A percentile compares a stretch with the other conserved stretches of the same genome.
These are phyloP conservation scores for Ogataea nonfermentans DNA, from an alignment of 805 yeast species.

Conservation along the genomic window DNA sequence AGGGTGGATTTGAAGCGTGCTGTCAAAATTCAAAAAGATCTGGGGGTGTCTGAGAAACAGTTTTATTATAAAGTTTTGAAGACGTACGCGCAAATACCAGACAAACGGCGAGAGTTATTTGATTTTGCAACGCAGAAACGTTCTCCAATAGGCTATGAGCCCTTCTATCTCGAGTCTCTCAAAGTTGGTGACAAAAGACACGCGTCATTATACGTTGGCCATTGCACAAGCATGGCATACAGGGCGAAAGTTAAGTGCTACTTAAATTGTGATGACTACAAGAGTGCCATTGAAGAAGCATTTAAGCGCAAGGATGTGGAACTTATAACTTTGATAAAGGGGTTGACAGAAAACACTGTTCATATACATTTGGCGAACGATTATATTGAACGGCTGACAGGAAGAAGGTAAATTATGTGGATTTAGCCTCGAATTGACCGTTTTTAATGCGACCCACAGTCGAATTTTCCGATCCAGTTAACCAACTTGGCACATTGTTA, in stretches of 20 bases:
- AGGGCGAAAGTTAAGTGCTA: constrained; percentile 50
- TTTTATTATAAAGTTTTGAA: constrained; percentile 53
- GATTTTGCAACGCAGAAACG: constrained; percentile 50
- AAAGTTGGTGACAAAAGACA: constrained; percentile 55
- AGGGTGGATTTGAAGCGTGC: constrained; percentile 50
- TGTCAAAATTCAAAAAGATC: constrained; percentile 45
- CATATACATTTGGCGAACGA: constrained; percentile 25
- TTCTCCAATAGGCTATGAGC: constrained; percentile 71
- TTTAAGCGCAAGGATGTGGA: constrained; percentile 42
- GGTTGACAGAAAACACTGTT: constrained; percentile 21
- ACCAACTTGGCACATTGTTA: constrained; percentile 65
- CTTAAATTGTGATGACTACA: constrained; percentile 49
- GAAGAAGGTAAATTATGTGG: constrained; percentile 19
- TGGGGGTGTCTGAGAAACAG: constrained; percentile 57
- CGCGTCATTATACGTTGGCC: constrained; percentile 57
- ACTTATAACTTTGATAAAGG: constrained; percentile 28
- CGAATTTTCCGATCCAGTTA: constrained; percentile 71
- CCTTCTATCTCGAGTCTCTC: constrained; percentile 55
- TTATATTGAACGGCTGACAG: constrained; percentile 25
- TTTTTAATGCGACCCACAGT: constrained; percentile 46
- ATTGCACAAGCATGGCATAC: constrained; percentile 46
- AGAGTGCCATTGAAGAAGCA: constrained; percentile 51
- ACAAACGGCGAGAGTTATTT: constrained; percentile 52
- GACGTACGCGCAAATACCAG: constrained; percentile 43
- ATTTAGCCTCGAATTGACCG: constrained; percentile 29